Conservation (phyloP, 768 basidiomycete species). For the Daedaleopsis nitida region DNA sequence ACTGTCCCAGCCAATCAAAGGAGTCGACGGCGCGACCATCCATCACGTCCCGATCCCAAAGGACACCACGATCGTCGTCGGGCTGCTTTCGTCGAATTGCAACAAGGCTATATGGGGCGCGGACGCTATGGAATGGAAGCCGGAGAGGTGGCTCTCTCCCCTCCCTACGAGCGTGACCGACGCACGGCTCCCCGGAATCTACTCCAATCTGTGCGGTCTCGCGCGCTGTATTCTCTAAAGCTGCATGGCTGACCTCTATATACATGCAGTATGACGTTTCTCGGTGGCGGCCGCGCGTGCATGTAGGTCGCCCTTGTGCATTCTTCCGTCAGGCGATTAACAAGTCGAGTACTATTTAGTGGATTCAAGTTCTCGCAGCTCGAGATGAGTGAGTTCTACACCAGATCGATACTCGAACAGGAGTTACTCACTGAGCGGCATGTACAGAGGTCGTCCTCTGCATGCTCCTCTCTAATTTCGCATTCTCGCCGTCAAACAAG, state of each 20-base stretch:
- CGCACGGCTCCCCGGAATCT: conserved; percentile 46
- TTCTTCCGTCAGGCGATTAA: too few species aligned
- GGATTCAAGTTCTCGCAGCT: conserved; percentile 58
- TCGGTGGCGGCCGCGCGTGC: conserved; percentile 46
- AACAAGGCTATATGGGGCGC: conserved; percentile 48
- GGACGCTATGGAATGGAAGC: conserved; percentile 53
- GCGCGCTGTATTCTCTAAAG: too few species aligned
- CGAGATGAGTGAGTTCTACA: conserved; percentile 46
- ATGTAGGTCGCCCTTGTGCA: conserved; percentile 35
- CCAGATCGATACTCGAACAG: neutral
- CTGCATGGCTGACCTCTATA: too few species aligned
- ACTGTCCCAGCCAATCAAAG: conserved; percentile 39
- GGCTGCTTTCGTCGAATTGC: conserved; percentile 40
- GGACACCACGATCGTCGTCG: conserved; percentile 40
- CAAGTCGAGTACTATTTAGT: conserved; percentile 21
- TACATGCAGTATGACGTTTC: conserved; percentile 43
- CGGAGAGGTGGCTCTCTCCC: conserved; percentile 48
- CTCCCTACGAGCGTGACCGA: conserved; percentile 38
- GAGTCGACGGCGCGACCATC: conserved; percentile 39
- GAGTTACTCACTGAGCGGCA: too few species aligned
- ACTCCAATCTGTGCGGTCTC: conserved; percentile 42
- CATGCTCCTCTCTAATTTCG: conserved; percentile 18
- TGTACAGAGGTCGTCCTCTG: conserved; percentile 23
- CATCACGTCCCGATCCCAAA: conserved; percentile 41
- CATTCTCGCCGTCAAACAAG: conserved; percentile 10